phyloP scores from a whole-genome alignment of 2,329 filamentous ascomycete genomes.

The Cercospora citrullina region DNA sequence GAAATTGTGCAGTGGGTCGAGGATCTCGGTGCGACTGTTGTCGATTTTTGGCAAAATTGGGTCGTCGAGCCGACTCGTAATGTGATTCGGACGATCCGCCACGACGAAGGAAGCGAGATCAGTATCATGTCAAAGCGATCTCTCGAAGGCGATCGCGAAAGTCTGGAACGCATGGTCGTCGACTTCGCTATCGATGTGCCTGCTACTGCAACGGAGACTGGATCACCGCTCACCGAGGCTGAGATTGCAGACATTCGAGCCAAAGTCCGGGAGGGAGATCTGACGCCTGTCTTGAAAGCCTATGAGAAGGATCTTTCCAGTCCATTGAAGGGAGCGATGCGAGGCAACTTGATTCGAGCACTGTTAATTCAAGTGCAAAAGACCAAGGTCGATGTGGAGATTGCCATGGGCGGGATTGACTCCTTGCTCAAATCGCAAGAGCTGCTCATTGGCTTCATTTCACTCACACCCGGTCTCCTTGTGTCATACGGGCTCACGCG shows the following conservation, averaged over 20 bases:
- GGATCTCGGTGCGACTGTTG: constrained; percentile 73
- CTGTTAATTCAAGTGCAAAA: constrained; percentile 97
- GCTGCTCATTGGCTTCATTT: constrained; percentile 95
- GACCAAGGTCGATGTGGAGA: constrained; percentile 96
- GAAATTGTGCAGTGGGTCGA: constrained; percentile 78
- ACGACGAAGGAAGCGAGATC: constrained; percentile 89
- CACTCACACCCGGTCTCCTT: constrained; percentile 87
- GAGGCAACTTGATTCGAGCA: constrained; percentile 83
- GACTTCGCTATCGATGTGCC: constrained; percentile 89
- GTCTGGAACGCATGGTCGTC: constrained; percentile 95
- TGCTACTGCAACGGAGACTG: constrained; percentile 53
- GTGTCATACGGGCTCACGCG: constrained; percentile 73
- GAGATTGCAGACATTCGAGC: constrained; percentile 73
- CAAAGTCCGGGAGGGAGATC: constrained; percentile 85
- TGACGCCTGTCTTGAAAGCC: constrained; percentile 85
- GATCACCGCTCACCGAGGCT: constrained; percentile 56
- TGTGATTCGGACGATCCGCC: constrained; percentile 86
- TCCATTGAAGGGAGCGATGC: constrained; percentile 78
- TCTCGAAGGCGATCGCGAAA: constrained; percentile 83
- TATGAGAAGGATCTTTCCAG: constrained; percentile 86
- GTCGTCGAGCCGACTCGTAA: constrained; percentile 81
- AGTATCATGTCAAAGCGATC: constrained; percentile 95
- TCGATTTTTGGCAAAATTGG: constrained; percentile 97
- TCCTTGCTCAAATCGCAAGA: constrained; percentile 93
- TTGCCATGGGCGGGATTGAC: constrained; percentile 95